Evolutionary conservation across 768 basidiomycete genomes (phyloP), one percentile per base, ranked within the genome.

Genomic region (Lentinula boryana): DNA sequence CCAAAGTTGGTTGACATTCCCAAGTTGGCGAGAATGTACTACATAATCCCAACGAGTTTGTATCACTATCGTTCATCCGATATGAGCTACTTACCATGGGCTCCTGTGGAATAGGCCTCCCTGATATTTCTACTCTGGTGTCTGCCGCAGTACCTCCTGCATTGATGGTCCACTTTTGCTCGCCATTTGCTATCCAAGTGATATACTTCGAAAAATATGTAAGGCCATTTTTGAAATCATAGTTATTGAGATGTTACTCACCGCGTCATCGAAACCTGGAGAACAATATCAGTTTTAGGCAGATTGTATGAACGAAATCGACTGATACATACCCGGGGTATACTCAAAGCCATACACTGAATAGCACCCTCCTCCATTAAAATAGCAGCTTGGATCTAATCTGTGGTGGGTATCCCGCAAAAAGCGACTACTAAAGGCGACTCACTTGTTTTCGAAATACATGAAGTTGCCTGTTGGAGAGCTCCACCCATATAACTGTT

Each of bases 1-100:
- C 81, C 82, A 64, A 97, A 97, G 71, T 89, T 91, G 57, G 76
- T 74, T 3, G 92, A 94, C 73, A 96, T 86, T 57, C 93, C 95
- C 67, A 95, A 75, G 71, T 95, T 95, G 68, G 83, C 76, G 64
- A 97, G 87, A 67, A 97, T 76, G 66, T 93, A 93, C 91, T 8
- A 54, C 23, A 38, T 62, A 10, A 58, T 18, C 27, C 41, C 41
- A 12, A 21, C 9, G 21, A 21, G 21, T 16, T 44, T 27, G 46
- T 9, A 5, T 48, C 21, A 23, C 9, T 48, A 48, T 48, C 9
- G 0, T 7, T 23, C 41, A 21, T 48, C 10, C 8, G 21, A 48
- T 43, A 18, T 23, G 3, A 21, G 8, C 7, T 32, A 61, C 74
- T 41, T 68, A 88, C 88, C 88, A 95, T 86, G 7, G 93, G 93